Base-by-base conservation (phyloP, 2,329 filamentous ascomycete genomes). In the Juglanconis sp. region DNA sequence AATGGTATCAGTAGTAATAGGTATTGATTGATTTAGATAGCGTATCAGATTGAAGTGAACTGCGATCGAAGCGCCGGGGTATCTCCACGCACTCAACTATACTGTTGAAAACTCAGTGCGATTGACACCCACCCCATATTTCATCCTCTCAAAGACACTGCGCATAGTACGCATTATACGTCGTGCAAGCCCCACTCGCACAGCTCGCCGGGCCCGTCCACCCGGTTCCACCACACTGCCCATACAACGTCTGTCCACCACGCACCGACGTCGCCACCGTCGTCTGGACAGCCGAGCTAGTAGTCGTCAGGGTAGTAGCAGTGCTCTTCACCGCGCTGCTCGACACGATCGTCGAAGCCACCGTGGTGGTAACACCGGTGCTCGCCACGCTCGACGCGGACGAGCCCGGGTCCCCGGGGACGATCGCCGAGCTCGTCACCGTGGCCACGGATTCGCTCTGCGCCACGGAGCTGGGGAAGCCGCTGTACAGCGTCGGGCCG, bases 171-270 rank as follows among this genome's bases (percentile, higher is more conserved):
- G 70, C 66, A 66, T 79, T 79, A 59, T 68, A 62, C 48, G 67
- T 67, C 36, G 67, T 65, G 67, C 78, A 80, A 24, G 68, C 70
- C 5, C 76, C 76, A 15, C 66, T 56, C 11, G 66, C 71, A 60
- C 77, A 80, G 13, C 55, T 56, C 4, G 72, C 75, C 5, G 73
- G 50, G 11, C 77, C 78, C 1, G 65, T 73, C 65, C 68, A 78
- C 31, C 68, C 69, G 7, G 69, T 66, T n/a, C 78, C 78, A 65
- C 77, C 78, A 63, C 77, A 79, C 68, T 78, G 77, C 5, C 68
- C 71, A 58, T 69, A 78, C 9, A 59, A 31, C 7, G 47, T 61
- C 52, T 62, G 57, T 2, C 59, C 50, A 9, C n/a, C 31, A 24
- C 42, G 51, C n/a, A 42, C 53, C 17, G 44, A 30, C 34, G 57